Evolutionary conservation across 345 rosid genomes (phyloP).

Genomic region (Reutealis trisperma): DNA sequence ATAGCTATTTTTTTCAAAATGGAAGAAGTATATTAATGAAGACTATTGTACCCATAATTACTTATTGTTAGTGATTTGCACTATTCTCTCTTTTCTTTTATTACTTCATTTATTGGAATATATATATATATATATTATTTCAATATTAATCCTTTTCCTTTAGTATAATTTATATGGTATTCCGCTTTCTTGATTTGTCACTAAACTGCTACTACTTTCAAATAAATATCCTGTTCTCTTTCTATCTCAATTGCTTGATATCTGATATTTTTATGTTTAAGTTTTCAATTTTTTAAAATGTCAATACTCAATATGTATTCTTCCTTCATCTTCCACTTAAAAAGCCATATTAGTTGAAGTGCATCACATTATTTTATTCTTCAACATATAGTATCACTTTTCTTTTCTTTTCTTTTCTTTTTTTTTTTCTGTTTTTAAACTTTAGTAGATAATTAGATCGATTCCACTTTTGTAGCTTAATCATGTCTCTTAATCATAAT

Average conservation of each 20-base stretch:
- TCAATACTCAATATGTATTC: conserved; percentile 3
- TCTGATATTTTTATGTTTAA: neutral
- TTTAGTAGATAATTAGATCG: conserved; percentile 16
- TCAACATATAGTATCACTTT: neutral
- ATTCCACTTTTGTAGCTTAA: conserved; percentile 21
- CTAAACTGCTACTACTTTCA: neutral
- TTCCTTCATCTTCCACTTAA: conserved; percentile 16
- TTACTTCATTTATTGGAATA: neutral
- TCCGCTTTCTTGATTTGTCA: conserved; percentile 3
- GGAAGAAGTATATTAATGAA: no score
- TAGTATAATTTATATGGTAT: conserved; percentile 1
- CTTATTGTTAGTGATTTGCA: neutral
- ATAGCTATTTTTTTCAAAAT: no score
- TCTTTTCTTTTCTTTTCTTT: neutral
- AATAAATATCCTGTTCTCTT: no score
- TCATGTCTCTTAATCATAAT: conserved; percentile 12
- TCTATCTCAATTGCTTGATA: neutral
- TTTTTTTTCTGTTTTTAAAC: no score
- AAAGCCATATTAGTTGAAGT: conserved; percentile 23
- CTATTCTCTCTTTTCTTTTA: neutral
- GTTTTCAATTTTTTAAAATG: no score
- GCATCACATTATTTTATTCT: conserved; percentile 16
- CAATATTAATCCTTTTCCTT: neutral
- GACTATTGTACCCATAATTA: no score
- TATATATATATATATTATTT: neutral